phyloP scores from a whole-genome alignment of 2,329 filamentous ascomycete species.

The Epichloe baconii region DNA sequence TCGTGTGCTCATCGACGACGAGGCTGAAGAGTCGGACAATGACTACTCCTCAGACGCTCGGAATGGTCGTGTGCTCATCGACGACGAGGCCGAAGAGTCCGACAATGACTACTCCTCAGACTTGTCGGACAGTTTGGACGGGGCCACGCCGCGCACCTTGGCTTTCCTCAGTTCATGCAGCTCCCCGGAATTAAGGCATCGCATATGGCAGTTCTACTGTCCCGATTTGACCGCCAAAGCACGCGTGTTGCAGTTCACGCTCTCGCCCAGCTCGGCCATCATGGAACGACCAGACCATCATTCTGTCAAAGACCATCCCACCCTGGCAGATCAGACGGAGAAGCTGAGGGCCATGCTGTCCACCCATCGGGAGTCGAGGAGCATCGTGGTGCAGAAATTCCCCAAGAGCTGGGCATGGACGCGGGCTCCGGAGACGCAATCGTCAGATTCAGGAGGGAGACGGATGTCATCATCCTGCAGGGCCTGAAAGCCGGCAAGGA shows the following conservation, averaged over 20 bases:
- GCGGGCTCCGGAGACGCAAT: conserved; percentile 11
- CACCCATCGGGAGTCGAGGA: conserved; percentile 23
- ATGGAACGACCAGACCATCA: conserved; percentile 5
- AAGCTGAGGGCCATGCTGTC: conserved; percentile 19
- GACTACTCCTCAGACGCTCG: no score
- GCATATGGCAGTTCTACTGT: conserved; percentile 22
- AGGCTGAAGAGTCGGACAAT: conserved; percentile 5
- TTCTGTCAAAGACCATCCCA: conserved; percentile 11
- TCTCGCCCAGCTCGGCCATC: conserved; percentile 1
- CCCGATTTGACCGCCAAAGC: conserved; percentile 13
- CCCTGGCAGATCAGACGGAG: conserved; percentile 17
- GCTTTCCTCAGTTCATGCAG: conserved; percentile 13
- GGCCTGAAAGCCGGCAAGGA: conserved; percentile 2
- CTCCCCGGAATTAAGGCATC: conserved; percentile 22
- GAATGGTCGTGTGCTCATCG: no score
- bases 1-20: conserved; percentile 6
- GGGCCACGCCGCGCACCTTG: background rate
- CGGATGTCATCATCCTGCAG: conserved; percentile 18
- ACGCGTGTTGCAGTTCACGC: conserved; percentile 11
- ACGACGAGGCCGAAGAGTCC: no score
- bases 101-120: background rate
- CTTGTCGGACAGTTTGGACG: background rate
- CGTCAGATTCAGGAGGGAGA: conserved; percentile 17
- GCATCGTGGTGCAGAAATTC: conserved; percentile 17
- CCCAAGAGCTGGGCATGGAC: conserved; percentile 19